phyloP scores from a whole-genome alignment of 495 filamentous ascomycete species.

The Neurospora intermedia region DNA sequence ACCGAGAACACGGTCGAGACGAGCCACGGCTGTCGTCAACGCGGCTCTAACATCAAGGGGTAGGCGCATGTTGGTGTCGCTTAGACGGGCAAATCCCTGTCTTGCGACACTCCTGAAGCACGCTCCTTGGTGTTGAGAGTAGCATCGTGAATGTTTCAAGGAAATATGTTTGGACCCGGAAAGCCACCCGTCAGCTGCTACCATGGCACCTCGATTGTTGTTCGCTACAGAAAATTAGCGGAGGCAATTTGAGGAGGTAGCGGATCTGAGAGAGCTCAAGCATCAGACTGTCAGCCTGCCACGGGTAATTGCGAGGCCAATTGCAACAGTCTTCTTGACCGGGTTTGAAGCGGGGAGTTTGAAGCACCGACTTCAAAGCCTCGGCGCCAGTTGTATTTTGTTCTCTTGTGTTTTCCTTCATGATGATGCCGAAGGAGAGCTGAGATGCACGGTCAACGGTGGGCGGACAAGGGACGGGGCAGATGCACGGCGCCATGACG shows the following conservation, averaged over 20 bases:
- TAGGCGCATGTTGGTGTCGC: neutral
- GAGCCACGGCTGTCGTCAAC: neutral
- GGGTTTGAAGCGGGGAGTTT: neutral
- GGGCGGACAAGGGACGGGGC: neutral
- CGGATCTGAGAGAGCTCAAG: no score
- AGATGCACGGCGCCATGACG: neutral
- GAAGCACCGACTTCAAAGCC: neutral
- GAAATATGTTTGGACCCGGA: neutral
- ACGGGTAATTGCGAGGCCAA: neutral
- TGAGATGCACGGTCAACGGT: neutral
- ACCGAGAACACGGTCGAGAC: neutral
- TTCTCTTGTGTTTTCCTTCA: neutral
- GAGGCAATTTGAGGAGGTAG: neutral
- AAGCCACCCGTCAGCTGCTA: neutral
- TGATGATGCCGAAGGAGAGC: neutral
- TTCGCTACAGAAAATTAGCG: neutral
- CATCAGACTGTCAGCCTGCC: no score
- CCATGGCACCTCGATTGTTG: neutral
- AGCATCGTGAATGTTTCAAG: neutral
- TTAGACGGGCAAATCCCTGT: conserved; percentile 28
- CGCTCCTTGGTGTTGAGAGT: neutral
- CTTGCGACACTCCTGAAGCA: conserved; percentile 41
- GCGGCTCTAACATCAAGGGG: neutral
- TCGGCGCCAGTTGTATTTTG: neutral
- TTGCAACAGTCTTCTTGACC: neutral